Base-by-base conservation (phyloP, 345 rosid genomes). In the Carallia brachiata region DNA sequence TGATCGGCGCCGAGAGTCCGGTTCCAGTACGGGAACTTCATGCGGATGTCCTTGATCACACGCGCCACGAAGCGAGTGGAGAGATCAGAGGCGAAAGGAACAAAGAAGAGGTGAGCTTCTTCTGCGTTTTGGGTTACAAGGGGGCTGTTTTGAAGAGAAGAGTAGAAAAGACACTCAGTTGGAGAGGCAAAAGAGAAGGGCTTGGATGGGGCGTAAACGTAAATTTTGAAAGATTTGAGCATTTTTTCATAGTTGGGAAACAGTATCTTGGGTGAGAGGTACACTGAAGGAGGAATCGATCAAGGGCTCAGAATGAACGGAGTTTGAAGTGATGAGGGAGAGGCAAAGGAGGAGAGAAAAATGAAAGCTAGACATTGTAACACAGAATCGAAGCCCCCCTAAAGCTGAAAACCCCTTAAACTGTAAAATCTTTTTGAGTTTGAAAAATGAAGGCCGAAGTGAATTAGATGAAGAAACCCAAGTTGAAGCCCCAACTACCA, bases 1-100 rank as follows among this genome's bases (percentile, higher is more conserved):
- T 87, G 91, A 68, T 87, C 91, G 63, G 91, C 83, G 10, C 91
- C 91, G 31, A 87, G 89, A 5, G 89, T 83, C 15, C 91, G 83
- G 70, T 87, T 83, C 91, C 91, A 87, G 83, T 74, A 85, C n/a
- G 88, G 84, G 40, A 78, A 75, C 18, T 74, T 70, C 44, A 62
- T 47, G 7, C 82, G 82, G 62, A 83, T 71, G 32, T 62, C 68
- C 6, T 71, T 53, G 36, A 85, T 52, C 4, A 84, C 74, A 10
- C 73, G 77, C n/a, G 84, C 76, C 17, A 75, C 18, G 30, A 83
- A 59, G 39, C 86, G 88, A 19, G 73, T 19, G 61, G 91, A 64
- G 63, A 69, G 30, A 9, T 23, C 36, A 61, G 87, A 69, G 60
- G 79, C 12, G 79, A 78, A 75, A 17, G 91, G 89, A 69, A 85